Evolutionary conservation across 768 basidiomycete genomes (phyloP).

Genomic region (Serendipita indica): DNA sequence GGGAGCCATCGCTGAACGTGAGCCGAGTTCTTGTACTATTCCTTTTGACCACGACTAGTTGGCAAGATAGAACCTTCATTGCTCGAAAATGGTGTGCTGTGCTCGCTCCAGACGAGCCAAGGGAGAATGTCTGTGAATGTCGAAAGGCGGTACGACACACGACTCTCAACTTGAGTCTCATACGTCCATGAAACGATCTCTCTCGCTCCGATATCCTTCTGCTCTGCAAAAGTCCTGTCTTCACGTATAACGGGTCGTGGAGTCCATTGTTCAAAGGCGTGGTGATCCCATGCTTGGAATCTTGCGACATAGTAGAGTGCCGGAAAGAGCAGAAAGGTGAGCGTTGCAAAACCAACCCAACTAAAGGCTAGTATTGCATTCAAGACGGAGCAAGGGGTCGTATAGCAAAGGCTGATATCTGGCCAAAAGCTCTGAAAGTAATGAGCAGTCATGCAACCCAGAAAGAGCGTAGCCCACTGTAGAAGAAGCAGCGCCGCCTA

Average conservation of each 20-base stretch:
- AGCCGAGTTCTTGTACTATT: too few relatives aligned
- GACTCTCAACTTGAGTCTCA: neutral
- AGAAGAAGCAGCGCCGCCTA: neutral
- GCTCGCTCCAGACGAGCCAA: slow-evolving; percentile 1
- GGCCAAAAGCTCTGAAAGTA: neutral
- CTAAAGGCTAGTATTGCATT: neutral
- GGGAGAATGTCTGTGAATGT: neutral
- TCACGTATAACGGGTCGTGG: neutral
- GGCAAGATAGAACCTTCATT: neutral
- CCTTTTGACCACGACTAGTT: too few relatives aligned
- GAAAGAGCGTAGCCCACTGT: neutral
- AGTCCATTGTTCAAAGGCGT: neutral
- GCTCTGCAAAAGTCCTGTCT: neutral
- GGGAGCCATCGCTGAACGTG: too few relatives aligned
- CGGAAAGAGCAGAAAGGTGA: neutral
- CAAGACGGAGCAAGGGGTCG: neutral
- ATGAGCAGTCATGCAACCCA: neutral
- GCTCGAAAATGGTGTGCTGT: neutral
- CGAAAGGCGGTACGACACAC: neutral
- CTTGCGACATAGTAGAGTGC: neutral
- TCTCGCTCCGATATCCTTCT: neutral
- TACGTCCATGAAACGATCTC: neutral
- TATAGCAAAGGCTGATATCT: neutral
- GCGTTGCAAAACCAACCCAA: neutral
- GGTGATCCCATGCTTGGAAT: neutral